Conservation (phyloP, 768 basidiomycete genomes). For the Boletus barrowsii region DNA sequence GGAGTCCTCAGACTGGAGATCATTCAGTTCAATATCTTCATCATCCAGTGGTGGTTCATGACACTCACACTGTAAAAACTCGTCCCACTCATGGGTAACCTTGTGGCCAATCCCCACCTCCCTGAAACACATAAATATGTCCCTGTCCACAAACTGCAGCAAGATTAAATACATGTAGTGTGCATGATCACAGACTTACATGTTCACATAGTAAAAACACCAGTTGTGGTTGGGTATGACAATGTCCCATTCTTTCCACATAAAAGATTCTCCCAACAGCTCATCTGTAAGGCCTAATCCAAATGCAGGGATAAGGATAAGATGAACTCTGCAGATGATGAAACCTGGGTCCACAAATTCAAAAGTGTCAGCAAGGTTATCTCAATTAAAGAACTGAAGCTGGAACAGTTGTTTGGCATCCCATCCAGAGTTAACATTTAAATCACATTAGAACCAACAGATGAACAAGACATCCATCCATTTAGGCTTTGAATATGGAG, state of each 20-base stretch:
- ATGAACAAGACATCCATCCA: not conserved
- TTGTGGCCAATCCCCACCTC: constrained; percentile 33
- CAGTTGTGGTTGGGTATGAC: constrained; percentile 20
- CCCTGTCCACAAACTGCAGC: not conserved
- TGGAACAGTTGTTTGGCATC: not conserved
- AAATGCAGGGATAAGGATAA: not conserved
- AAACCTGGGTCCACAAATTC: not conserved
- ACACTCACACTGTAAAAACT: not conserved
- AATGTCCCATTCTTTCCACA: not conserved
- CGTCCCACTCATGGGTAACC: not conserved
- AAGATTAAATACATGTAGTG: too few relatives aligned
- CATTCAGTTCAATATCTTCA: too few relatives aligned
- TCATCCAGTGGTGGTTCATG: too few relatives aligned
- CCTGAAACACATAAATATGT: constrained; percentile 21
- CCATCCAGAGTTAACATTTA: not conserved
- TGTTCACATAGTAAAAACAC: constrained; percentile 30
- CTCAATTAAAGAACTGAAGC: not conserved
- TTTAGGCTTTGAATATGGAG: not conserved
- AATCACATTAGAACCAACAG: not conserved
- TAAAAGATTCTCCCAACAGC: not conserved
- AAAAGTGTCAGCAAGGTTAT: not conserved
- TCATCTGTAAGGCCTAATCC: not conserved
- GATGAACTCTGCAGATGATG: constrained; percentile 2
- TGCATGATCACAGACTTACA: constrained; percentile 20
- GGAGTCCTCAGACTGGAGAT: too few relatives aligned